Conservation (phyloP, 352 stramenopile species). For the Aphanomyces euteiches region DNA sequence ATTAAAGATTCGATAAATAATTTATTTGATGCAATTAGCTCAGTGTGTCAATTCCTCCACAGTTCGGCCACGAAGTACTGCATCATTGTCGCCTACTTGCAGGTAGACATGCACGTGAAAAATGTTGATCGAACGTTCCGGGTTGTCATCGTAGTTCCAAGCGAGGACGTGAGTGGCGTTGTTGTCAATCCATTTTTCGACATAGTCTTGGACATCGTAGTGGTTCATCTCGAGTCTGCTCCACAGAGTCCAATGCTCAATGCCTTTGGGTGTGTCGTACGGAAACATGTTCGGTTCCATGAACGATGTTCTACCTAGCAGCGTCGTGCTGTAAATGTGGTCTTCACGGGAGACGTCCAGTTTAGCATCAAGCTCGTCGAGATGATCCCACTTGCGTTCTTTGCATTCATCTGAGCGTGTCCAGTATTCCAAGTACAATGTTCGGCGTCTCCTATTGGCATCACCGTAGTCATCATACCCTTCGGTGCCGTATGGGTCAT, state of each 20-base stretch:
- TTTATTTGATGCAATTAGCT: no score
- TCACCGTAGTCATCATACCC: slow-evolving; percentile 25
- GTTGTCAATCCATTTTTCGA: slow-evolving; percentile 84
- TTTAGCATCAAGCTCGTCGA: slow-evolving; percentile 70
- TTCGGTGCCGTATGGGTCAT: slow-evolving; percentile 1
- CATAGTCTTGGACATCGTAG: slow-evolving; percentile 82
- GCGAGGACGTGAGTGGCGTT: slow-evolving; percentile 68
- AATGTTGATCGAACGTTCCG: slow-evolving; percentile 84
- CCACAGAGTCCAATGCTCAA: slow-evolving; percentile 87
- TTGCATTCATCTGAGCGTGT: slow-evolving; percentile 84
- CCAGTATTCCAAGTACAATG: slow-evolving; percentile 87
- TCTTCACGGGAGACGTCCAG: slow-evolving; percentile 72
- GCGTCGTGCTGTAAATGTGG: slow-evolving; percentile 75
- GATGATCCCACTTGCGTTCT: slow-evolving; percentile 83
- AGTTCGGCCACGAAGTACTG: slow-evolving; percentile 56
- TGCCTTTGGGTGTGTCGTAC: slow-evolving; percentile 82
- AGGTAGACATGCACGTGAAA: slow-evolving; percentile 90
- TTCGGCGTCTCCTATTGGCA: slow-evolving; percentile 43
- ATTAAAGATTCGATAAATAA: no score
- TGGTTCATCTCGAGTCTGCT: slow-evolving; percentile 71
- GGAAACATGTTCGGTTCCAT: slow-evolving; percentile 89
- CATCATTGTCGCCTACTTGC: slow-evolving; percentile 52
- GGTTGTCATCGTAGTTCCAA: slow-evolving; percentile 89
- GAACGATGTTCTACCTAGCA: slow-evolving; percentile 75
- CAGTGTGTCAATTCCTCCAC: slow-evolving; percentile 62